Base-by-base conservation (phyloP, 129 eudicot genomes). In the Flaveria trinervia region DNA sequence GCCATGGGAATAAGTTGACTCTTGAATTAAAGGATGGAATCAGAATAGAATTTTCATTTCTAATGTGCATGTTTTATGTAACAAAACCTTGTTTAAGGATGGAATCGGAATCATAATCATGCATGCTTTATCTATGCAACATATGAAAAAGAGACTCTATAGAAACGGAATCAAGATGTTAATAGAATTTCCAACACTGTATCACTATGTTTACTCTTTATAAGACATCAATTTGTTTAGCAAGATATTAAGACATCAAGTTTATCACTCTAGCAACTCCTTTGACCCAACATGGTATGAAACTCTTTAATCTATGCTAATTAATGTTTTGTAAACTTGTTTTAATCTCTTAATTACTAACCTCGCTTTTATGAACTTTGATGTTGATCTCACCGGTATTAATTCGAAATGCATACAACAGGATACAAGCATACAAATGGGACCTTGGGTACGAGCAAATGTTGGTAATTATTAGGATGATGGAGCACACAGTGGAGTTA, bases 381-480 rank as follows among this genome's bases (percentile, higher is more conserved):
- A 36, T 36, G 17, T 10, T 36, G 14, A 17, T 36, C 26, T 49
- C 36, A 30, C 36, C 3, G 36, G 36, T 30, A 30, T 30, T 30
- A 30, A 4, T 30, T 30, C 5, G 5, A 66, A 26, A 33, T 41
- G 36, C 20, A 14, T 61, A 18, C 22, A 18, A 30, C 66, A 65
- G 80, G 54, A 74, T 71, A 84, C 67, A 16, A 76, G 70, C 15
- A 77, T 73, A 33, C 78, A 57, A 1, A 80, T 82, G 11, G 96
- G 91, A 54, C 85, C 89, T 25, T 91, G 91, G 89, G 93, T 93
- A 59, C 36, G 36, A 30, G 93, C 91, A 39, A 68, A 73, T 11
- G 91, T 89, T 7, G 91, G 93, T 39, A 30, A 44, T 9, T 15
- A 76, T 26, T 88, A 90, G 92, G 96, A 85, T 66, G 89, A 85